These are phyloP conservation scores for Fragosphaeria purpurea DNA, from an alignment of 2,329 filamentous ascomycete genomes.

Conservation along the genomic window DNA sequence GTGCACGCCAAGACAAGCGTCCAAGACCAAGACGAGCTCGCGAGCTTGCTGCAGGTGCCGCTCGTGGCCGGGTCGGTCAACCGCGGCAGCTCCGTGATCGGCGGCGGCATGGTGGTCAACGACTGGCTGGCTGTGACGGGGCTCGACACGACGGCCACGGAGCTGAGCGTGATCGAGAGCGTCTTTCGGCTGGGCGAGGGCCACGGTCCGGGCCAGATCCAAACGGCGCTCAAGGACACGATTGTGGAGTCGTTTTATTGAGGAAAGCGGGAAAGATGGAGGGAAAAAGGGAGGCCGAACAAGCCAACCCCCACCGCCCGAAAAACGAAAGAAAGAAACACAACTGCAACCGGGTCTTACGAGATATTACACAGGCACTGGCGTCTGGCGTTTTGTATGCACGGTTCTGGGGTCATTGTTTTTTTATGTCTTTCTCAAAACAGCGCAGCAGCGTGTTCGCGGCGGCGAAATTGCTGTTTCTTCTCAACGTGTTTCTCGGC, in stretches of 20 bases:
- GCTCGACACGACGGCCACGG: slow-evolving; percentile 91
- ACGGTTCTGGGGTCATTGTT: too few species aligned
- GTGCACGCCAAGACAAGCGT: slow-evolving; percentile 96
- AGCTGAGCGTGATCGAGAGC: slow-evolving; percentile 90
- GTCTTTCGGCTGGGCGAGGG: slow-evolving; percentile 93
- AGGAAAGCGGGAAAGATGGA: slow-evolving; percentile 16
- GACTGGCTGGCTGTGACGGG: slow-evolving; percentile 96
- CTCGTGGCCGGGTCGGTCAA: slow-evolving; percentile 92
- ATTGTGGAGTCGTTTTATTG: slow-evolving; percentile 99
- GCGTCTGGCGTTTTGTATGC: not conserved
- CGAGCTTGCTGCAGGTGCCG: slow-evolving; percentile 84
- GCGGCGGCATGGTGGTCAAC: slow-evolving; percentile 92
- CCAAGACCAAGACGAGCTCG: slow-evolving; percentile 96
- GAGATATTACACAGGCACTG: slow-evolving; percentile 2
- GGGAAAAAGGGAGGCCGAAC: not conserved
- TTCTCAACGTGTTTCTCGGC: not conserved
- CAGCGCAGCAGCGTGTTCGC: too few species aligned
- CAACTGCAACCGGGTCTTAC: not conserved
- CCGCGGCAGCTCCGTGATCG: slow-evolving; percentile 86
- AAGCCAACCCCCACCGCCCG: too few species aligned
- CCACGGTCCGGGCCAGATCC: slow-evolving; percentile 65
- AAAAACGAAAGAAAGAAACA: not conserved
- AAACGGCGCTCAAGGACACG: slow-evolving; percentile 84
- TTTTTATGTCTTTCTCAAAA: too few species aligned
- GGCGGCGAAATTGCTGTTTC: slow-evolving; percentile 6